Percentiles rank a stretch among this genome's conserved stretches.
Evolutionary conservation across 495 filamentous ascomycete species (phyloP).

Genomic region (Choiromyces venosus): DNA sequence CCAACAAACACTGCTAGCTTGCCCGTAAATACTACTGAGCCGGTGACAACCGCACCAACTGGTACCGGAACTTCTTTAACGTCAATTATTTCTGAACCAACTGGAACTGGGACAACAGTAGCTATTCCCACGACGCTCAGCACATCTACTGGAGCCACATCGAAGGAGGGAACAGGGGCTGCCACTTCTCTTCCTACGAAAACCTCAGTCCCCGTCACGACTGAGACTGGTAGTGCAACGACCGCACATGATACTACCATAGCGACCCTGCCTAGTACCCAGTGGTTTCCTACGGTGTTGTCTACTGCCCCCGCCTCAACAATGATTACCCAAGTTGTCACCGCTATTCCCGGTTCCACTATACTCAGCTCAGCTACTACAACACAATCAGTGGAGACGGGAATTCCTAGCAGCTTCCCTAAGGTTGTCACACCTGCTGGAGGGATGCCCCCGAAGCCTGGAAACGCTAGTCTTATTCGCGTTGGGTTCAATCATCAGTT

Average conservation of each 20-base stretch:
- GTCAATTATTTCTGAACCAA: slow-evolving; percentile 11
- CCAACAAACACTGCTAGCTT: slow-evolving; percentile 1
- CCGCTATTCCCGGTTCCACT: slow-evolving; percentile 9
- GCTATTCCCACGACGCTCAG: slow-evolving; percentile 4
- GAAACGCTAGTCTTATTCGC: slow-evolving; percentile 66
- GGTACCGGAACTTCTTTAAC: slow-evolving; percentile 21
- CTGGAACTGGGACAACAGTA: slow-evolving; percentile 33
- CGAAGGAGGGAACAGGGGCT: not conserved
- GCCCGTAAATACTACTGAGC: slow-evolving; percentile 16
- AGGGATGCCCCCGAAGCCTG: slow-evolving; percentile 48
- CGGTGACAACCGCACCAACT: slow-evolving; percentile 12
- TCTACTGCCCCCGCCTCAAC: slow-evolving; percentile 34
- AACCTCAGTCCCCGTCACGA: not conserved
- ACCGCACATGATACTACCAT: slow-evolving; percentile 11
- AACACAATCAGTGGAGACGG: slow-evolving; percentile 44
- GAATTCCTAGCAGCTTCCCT: slow-evolving; percentile 61
- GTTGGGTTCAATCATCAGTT: slow-evolving; percentile 74
- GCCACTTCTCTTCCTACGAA: slow-evolving; percentile 5
- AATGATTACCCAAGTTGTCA: slow-evolving; percentile 4
- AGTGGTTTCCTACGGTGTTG: slow-evolving; percentile 38
- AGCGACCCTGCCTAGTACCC: slow-evolving; percentile 19
- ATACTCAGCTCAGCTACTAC: slow-evolving; percentile 9
- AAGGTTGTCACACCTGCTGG: slow-evolving; percentile 63
- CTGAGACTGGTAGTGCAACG: slow-evolving; percentile 8
- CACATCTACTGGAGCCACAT: slow-evolving; percentile 3